A percentile compares a stretch with the other conserved stretches of the same genome.
Evolutionary conservation across 2,329 filamentous ascomycete genomes (phyloP).

Genomic region (Amylocarpus encephaloides): DNA sequence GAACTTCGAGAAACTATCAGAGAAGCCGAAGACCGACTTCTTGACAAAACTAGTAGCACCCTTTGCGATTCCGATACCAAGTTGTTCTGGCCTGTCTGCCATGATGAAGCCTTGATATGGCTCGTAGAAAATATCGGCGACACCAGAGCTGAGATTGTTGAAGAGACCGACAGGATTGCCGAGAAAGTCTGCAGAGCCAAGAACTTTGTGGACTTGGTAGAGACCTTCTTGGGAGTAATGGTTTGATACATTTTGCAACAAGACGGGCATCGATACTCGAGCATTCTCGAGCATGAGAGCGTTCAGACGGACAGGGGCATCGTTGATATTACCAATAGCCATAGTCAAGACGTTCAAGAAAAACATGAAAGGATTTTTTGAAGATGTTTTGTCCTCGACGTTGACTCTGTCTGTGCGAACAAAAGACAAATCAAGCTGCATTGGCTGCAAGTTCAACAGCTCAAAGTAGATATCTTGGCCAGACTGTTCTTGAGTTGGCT

Average conservation of each 20-base stretch:
- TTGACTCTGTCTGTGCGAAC: constrained; percentile 96
- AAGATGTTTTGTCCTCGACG: constrained; percentile 86
- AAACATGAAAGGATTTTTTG: constrained; percentile 94
- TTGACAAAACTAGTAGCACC: constrained; percentile 96
- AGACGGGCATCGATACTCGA: constrained; percentile 75
- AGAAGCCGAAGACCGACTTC: constrained; percentile 96
- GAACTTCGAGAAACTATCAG: constrained; percentile 95
- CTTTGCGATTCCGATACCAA: constrained; percentile 92
- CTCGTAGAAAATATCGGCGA: constrained; percentile 98
- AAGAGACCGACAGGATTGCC: constrained; percentile 96
- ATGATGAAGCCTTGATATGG: constrained; percentile 97
- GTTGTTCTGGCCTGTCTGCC: constrained; percentile 90
- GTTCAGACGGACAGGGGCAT: constrained; percentile 90
- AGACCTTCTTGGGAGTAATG: constrained; percentile 97
- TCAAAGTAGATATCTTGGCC: constrained; percentile 98
- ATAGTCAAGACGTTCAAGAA: constrained; percentile 98
- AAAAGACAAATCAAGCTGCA: constrained; percentile 96
- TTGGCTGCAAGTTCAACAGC: constrained; percentile 91
- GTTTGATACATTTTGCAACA: constrained; percentile 80
- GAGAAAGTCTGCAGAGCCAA: constrained; percentile 94
- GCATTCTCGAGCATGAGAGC: constrained; percentile 93
- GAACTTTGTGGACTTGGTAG: constrained; percentile 93
- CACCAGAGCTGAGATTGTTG: constrained; percentile 95
- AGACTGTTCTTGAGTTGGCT: constrained; percentile 75
- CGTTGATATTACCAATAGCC: constrained; percentile 98